phyloP scores from a whole-genome alignment of 495 filamentous ascomycete genomes.

The Annulohypoxylon bovei region DNA sequence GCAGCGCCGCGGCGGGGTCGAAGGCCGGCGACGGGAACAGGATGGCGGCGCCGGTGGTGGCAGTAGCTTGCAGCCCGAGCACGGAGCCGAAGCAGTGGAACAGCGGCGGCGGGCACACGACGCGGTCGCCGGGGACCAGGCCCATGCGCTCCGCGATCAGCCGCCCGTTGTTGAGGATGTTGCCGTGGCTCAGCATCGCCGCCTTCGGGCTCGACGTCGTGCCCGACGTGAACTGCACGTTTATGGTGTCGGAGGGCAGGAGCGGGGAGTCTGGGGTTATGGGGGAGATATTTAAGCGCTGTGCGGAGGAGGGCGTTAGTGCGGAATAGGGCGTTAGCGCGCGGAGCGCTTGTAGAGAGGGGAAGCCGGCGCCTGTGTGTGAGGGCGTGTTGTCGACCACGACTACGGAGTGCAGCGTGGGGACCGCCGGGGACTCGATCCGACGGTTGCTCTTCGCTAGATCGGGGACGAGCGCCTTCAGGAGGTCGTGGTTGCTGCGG shows the following conservation, averaged over 20 bases:
- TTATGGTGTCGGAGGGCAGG: conserved; percentile 76
- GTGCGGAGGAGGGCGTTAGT: conserved; percentile 49
- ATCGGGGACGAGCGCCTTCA: conserved; percentile 71
- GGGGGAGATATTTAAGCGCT: too few relatives aligned
- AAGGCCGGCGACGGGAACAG: conserved; percentile 91
- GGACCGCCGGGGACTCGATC: conserved; percentile 72
- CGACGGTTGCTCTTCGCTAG: conserved; percentile 50
- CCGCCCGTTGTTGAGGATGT: conserved; percentile 89
- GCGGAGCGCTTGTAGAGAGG: conserved; percentile 31
- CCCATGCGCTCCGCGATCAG: conserved; percentile 86
- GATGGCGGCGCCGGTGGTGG: conserved; percentile 84
- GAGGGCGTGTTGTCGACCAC: conserved; percentile 82
- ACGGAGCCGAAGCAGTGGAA: conserved; percentile 96
- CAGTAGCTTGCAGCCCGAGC: conserved; percentile 93
- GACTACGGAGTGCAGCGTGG: conserved; percentile 75
- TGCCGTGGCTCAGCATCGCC: conserved; percentile 83
- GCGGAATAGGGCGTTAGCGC: conserved; percentile 64
- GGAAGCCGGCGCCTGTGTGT: conserved; percentile 49
- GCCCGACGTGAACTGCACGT: conserved; percentile 97
- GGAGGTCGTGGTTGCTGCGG: conserved; percentile 76
- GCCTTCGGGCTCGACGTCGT: conserved; percentile 93
- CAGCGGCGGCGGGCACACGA: conserved; percentile 87
- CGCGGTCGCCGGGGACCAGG: conserved; percentile 73
- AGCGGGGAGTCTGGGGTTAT: conserved; percentile 61
- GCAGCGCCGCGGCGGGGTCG: conserved; percentile 76